A percentile compares a stretch with the other conserved stretches of the same genome.
Evolutionary conservation across 768 basidiomycete genomes (phyloP).

Genomic region (Termitomyces sp.): DNA sequence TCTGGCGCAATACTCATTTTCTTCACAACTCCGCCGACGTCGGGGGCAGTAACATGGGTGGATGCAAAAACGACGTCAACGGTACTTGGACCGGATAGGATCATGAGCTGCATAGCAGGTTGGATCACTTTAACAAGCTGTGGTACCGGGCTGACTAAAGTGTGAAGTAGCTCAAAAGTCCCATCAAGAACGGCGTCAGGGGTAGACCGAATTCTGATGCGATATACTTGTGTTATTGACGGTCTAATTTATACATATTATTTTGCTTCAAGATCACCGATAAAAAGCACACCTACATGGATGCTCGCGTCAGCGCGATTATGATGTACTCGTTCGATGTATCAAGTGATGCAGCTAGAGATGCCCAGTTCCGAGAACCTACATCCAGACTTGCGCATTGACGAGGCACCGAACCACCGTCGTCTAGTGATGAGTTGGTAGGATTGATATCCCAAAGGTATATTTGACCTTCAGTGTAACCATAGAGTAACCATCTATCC

Average conservation of each 20-base stretch:
- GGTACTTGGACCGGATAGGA: slow-evolving; percentile 22
- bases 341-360: slow-evolving; percentile 7
- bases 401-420: neutral
- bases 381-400: slow-evolving; percentile 9
- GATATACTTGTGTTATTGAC: slow-evolving; percentile 5
- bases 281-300: slow-evolving; percentile 16
- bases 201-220: slow-evolving; percentile 2
- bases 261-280: neutral
- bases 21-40: neutral
- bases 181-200: neutral
- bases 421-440: neutral
- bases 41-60: slow-evolving; percentile 7
- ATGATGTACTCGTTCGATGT: slow-evolving; percentile 14
- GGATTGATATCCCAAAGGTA: slow-evolving; percentile 36
- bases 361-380: slow-evolving; percentile 11
- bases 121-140: slow-evolving; percentile 32
- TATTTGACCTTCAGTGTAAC: slow-evolving; percentile 36
- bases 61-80: slow-evolving; percentile 28
- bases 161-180: slow-evolving; percentile 17
- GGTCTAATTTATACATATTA: slow-evolving; percentile 12
- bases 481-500: slow-evolving; percentile 43
- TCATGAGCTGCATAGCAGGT: slow-evolving; percentile 23
- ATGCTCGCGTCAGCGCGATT: slow-evolving; percentile 20
- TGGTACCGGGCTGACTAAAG: slow-evolving; percentile 14
- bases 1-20: slow-evolving; percentile 12